Percentiles rank a stretch among this genome's conserved stretches.
phyloP scores from a whole-genome alignment of 2,329 filamentous ascomycete genomes.

The Microsporum audouinii region DNA sequence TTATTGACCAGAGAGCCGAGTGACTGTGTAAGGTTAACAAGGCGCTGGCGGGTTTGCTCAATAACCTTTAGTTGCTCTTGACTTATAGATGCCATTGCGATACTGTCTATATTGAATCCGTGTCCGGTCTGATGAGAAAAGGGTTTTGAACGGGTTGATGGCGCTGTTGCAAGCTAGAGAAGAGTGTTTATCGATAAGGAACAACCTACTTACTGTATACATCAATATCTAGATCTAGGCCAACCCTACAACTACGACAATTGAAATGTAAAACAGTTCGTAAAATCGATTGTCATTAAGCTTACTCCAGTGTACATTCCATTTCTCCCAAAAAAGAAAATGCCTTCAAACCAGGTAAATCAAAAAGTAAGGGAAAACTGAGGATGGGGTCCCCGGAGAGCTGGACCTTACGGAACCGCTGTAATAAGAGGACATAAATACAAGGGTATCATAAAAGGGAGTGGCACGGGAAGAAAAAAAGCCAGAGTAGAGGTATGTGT shows the following conservation, averaged over 20 bases:
- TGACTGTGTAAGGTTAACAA: slow-evolving; percentile 57
- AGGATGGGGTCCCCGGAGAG: neutral
- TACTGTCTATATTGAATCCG: neutral
- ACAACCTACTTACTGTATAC: neutral
- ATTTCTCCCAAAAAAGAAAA: neutral
- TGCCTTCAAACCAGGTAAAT: neutral
- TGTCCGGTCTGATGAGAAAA: neutral
- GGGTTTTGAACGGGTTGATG: neutral
- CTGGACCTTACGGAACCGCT: no score
- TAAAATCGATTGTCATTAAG: neutral
- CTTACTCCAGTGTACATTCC: neutral
- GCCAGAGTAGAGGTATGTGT: neutral
- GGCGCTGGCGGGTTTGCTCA: slow-evolving; percentile 57
- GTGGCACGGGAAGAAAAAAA: neutral
- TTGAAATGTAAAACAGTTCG: neutral
- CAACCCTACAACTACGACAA: neutral
- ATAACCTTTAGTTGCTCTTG: slow-evolving; percentile 47
- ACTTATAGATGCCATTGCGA: slow-evolving; percentile 28
- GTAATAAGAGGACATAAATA: neutral
- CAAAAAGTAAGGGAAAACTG: neutral
- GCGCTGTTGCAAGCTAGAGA: neutral
- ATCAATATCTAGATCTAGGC: neutral
- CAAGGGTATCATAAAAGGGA: neutral
- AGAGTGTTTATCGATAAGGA: neutral
- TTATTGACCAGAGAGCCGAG: slow-evolving; percentile 53